A percentile compares a stretch with the other conserved stretches of the same genome.
phyloP scores from a whole-genome alignment of 257 asterid genomes.

The Solanum tarapatanum region DNA sequence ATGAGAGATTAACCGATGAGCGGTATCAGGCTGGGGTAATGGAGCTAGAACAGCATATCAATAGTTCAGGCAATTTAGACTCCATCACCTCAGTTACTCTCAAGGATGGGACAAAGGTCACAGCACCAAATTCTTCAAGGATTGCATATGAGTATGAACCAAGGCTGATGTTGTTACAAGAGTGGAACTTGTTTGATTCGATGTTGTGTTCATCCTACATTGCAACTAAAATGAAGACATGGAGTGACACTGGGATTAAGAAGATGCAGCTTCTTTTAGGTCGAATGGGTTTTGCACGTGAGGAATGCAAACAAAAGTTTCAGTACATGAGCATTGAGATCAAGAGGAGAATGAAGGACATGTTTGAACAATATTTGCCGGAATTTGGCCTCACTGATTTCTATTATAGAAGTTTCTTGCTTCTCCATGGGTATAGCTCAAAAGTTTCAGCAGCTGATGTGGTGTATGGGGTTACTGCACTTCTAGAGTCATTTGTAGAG shows the following conservation, averaged over 20 bases:
- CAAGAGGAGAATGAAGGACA: slow-evolving; percentile 81
- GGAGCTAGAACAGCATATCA: slow-evolving; percentile 92
- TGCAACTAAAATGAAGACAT: slow-evolving; percentile 86
- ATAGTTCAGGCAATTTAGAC: slow-evolving; percentile 79
- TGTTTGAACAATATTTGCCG: slow-evolving; percentile 81
- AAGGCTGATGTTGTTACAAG: slow-evolving; percentile 84
- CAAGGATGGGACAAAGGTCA: slow-evolving; percentile 87
- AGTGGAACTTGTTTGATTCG: slow-evolving; percentile 95
- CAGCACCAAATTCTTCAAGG: slow-evolving; percentile 70
- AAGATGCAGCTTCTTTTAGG: slow-evolving; percentile 90
- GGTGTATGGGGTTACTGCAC: slow-evolving; percentile 86
- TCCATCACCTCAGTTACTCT: slow-evolving; percentile 69
- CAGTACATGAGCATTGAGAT: slow-evolving; percentile 86
- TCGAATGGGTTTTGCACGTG: slow-evolving; percentile 90
- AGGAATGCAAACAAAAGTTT: slow-evolving; percentile 89
- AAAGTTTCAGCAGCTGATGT: slow-evolving; percentile 95
- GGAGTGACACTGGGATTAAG: slow-evolving; percentile 91
- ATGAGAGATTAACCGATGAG: slow-evolving; percentile 82
- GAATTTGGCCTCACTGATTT: slow-evolving; percentile 91
- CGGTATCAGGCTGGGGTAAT: slow-evolving; percentile 79
- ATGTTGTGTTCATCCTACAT: slow-evolving; percentile 90
- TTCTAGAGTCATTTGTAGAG: slow-evolving; percentile 68
- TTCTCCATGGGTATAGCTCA: slow-evolving; percentile 76
- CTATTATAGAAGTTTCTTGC: slow-evolving; percentile 72
- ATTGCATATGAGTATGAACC: slow-evolving; percentile 81